A percentile compares a stretch with the other conserved stretches of the same genome.
Evolutionary conservation across 2,329 filamentous ascomycete species (phyloP).

Genomic region (Phialocephala subalpina): DNA sequence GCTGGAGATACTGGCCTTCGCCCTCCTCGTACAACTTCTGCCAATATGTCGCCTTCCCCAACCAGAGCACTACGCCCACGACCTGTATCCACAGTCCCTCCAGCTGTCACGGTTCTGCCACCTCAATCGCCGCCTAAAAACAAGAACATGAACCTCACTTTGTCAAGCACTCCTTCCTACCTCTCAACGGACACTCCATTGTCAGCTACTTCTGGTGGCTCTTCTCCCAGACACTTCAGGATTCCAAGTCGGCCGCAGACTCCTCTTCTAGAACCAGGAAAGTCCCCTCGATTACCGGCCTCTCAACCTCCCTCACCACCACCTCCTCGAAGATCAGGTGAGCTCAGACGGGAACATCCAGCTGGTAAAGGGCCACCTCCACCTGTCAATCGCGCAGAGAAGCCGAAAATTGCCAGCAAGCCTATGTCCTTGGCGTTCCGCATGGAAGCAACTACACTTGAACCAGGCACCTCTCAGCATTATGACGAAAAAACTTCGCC

Average conservation of each 20-base stretch:
- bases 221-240: constrained; percentile 55
- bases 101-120: constrained; percentile 73
- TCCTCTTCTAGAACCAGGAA: constrained; percentile 56
- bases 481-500: constrained; percentile 65
- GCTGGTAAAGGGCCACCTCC: constrained; percentile 62
- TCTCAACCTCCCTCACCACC: constrained; percentile 68
- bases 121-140: constrained; percentile 72
- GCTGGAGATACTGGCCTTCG: constrained; percentile 34
- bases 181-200: constrained; percentile 37
- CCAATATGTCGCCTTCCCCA: constrained; percentile 40
- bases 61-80: constrained; percentile 33
- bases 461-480: constrained; percentile 28
- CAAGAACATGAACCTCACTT: constrained; percentile 32
- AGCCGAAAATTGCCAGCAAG: constrained; percentile 66
- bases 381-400: constrained; percentile 81
- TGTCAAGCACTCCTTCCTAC: constrained; percentile 37
- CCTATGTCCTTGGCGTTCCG: constrained; percentile 41
- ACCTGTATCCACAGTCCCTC: constrained; percentile 44
- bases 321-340: constrained; percentile 68
- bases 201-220: constrained; percentile 49
- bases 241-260: constrained; percentile 64
- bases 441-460: constrained; percentile 42
- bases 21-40: constrained; percentile 34
- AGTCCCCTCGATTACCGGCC: constrained; percentile 56
- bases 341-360: constrained; percentile 57